phyloP scores from a whole-genome alignment of 2,329 filamentous ascomycete genomes.

The Botrytis deweyae region DNA sequence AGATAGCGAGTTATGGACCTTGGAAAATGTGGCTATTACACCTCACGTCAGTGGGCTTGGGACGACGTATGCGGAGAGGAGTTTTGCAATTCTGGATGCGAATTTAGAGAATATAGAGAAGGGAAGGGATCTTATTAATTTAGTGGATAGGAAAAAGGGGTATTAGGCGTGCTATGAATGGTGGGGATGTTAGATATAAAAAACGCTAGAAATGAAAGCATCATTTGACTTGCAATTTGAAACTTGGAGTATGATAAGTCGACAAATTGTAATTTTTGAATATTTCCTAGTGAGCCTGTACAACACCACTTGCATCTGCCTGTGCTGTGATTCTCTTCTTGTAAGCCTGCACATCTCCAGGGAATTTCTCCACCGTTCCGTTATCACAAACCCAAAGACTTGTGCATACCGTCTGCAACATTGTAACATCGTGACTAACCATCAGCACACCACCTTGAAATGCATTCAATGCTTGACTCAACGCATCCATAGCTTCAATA shows the following conservation, averaged over 20 bases:
- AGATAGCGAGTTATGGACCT: constrained; percentile 61
- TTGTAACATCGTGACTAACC: constrained; percentile 98
- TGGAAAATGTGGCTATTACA: constrained; percentile 61
- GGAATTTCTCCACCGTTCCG: constrained; percentile 93
- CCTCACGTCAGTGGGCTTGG: constrained; percentile 62
- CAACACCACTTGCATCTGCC: constrained; percentile 84
- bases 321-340: constrained; percentile 94
- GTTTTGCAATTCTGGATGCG: constrained; percentile 55
- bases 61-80: constrained; percentile 54
- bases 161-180: constrained; percentile 47
- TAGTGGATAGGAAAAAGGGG: constrained; percentile 58
- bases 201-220: background rate
- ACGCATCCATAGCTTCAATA: constrained; percentile 95
- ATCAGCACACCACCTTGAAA: constrained; percentile 96
- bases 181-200: background rate
- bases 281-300: constrained; percentile 33
- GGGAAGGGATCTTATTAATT: constrained; percentile 59
- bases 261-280: background rate
- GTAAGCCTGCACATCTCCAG: constrained; percentile 91
- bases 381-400: constrained; percentile 96
- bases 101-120: constrained; percentile 55
- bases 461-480: constrained; percentile 76
- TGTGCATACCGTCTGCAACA: constrained; percentile 93
- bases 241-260: background rate
- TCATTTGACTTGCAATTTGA: background rate